Base-by-base conservation (phyloP, 2,329 filamentous ascomycete genomes). In the Monosporascus sp. region DNA sequence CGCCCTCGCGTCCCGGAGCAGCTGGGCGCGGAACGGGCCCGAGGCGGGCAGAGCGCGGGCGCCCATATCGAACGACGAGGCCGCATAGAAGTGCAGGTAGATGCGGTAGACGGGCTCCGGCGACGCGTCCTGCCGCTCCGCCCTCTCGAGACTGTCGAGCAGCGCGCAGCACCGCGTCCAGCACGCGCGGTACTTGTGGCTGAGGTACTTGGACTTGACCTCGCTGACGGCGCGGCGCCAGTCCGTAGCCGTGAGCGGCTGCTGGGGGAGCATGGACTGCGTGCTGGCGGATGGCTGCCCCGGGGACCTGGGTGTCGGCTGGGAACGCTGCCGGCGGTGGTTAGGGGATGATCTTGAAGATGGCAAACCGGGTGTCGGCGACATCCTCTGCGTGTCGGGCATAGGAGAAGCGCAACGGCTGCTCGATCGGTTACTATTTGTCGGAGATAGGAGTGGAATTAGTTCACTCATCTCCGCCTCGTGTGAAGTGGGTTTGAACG, bases 31-130 rank as follows among this genome's bases (percentile, higher is more conserved):
- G 56, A 77, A 72, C 2, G 73, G 65, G 0, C 78, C 78, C 2
- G 72, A 73, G 11, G 72, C 67, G 17, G 74, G 73, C 7, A 82
- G 68, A 37, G 74, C 71, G 27, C 76, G 73, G 1, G 80, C 80
- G 59, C 80, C 80, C 71, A 79, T 77, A 61, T 84, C 82, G 43
- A 82, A 73, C 16, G 81, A 78, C n/a, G 74, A 77, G 20, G 82
- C 82, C n/a, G 81, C 81, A 56, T 84, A 85, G 64, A 84, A 84
- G 64, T 82, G 76, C 6, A 85, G 72, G 56, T 82, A 83, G 58
- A 84, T 79, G 36, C 83, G 70, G 61, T 84, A 78, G 7, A 79
- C 70, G 2, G 80, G 77, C 20, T 79, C 69, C 26, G 71, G 64
- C 14, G 71, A 70, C 49, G 63, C 64, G 48, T 78, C 71, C 58